Percentiles rank a stretch among this genome's conserved stretches.
These are phyloP conservation scores for Fusarium brevicatenulatum DNA, from an alignment of 2,329 filamentous ascomycete genomes.

Conservation along the genomic window DNA sequence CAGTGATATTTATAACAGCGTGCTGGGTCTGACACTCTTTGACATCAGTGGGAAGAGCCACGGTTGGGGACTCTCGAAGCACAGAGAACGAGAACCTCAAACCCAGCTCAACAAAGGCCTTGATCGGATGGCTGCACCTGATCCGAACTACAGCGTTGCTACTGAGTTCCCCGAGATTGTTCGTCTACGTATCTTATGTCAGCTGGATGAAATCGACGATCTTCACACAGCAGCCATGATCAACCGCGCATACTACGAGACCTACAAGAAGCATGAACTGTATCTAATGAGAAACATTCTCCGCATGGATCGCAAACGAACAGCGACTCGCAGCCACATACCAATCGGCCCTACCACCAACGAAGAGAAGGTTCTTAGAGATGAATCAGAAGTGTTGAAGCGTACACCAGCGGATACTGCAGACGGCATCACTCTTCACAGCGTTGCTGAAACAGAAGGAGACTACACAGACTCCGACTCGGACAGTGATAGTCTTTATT, in stretches of 20 bases:
- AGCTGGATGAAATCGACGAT: slow-evolving; percentile 54
- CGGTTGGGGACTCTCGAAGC: slow-evolving; percentile 61
- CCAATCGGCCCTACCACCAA: slow-evolving; percentile 41
- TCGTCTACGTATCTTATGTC: slow-evolving; percentile 53
- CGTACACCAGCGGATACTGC: slow-evolving; percentile 41
- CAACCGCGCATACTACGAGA: slow-evolving; percentile 55
- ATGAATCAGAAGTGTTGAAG: slow-evolving; percentile 47
- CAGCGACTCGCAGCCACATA: slow-evolving; percentile 28
- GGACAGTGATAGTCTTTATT: slow-evolving; percentile 41
- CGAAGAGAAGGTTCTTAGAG: slow-evolving; percentile 50
- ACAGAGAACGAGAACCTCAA: slow-evolving; percentile 51
- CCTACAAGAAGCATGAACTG: slow-evolving; percentile 58
- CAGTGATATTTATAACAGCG: slow-evolving; percentile 62
- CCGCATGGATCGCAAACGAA: slow-evolving; percentile 43
- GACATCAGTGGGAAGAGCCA: slow-evolving; percentile 60
- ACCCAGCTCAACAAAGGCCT: slow-evolving; percentile 44
- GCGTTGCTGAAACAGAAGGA: slow-evolving; percentile 44
- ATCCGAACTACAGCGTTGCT: slow-evolving; percentile 48
- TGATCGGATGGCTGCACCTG: slow-evolving; percentile 47
- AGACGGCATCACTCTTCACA: slow-evolving; percentile 46
- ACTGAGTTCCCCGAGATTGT: slow-evolving; percentile 51
- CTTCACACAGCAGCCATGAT: slow-evolving; percentile 56
- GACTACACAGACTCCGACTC: slow-evolving; percentile 41
- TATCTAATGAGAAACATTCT: slow-evolving; percentile 51
- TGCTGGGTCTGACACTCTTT: slow-evolving; percentile 59